Evolutionary conservation across 2,329 filamentous ascomycete species (phyloP).

Genomic region (Penicillium sp.): DNA sequence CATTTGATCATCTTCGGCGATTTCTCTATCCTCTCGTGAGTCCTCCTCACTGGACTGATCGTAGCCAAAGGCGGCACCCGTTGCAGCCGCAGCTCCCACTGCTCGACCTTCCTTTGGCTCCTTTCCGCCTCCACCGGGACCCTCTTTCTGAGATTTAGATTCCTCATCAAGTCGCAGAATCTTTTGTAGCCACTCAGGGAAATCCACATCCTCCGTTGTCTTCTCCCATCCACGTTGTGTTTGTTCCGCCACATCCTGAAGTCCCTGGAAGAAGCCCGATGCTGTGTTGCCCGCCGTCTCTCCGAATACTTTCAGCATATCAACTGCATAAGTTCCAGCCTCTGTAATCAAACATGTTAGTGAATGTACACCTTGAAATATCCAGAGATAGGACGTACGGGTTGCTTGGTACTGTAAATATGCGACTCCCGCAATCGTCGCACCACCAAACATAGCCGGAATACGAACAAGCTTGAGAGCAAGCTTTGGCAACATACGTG

Average conservation of each 20-base stretch:
- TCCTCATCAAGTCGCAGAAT: constrained; percentile 69
- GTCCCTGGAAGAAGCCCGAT: constrained; percentile 71
- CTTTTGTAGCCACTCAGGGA: constrained; percentile 80
- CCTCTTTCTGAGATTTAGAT: constrained; percentile 58
- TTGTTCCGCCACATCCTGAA: constrained; percentile 77
- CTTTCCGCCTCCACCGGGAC: constrained; percentile 53
- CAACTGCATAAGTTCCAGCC: constrained; percentile 77
- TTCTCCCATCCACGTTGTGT: constrained; percentile 80
- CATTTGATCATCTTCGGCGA: constrained; percentile 94
- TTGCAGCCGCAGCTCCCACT: constrained; percentile 70
- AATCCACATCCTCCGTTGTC: constrained; percentile 76
- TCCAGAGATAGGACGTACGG: constrained; percentile 61
- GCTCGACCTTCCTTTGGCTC: constrained; percentile 62
- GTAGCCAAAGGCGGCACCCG: constrained; percentile 79
- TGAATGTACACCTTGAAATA: neutral
- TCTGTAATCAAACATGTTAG: constrained; percentile 52
- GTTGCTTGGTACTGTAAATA: constrained; percentile 97
- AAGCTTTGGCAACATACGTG: constrained; percentile 77
- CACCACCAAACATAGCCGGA: constrained; percentile 88
- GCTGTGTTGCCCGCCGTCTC: constrained; percentile 75
- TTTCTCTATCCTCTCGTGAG: constrained; percentile 63
- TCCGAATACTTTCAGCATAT: constrained; percentile 74
- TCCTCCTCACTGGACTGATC: constrained; percentile 71
- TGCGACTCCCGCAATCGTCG: constrained; percentile 82
- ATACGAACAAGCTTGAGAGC: constrained; percentile 87